phyloP scores from a whole-genome alignment of 257 asterid genomes.

The Euphrasia confusa region DNA sequence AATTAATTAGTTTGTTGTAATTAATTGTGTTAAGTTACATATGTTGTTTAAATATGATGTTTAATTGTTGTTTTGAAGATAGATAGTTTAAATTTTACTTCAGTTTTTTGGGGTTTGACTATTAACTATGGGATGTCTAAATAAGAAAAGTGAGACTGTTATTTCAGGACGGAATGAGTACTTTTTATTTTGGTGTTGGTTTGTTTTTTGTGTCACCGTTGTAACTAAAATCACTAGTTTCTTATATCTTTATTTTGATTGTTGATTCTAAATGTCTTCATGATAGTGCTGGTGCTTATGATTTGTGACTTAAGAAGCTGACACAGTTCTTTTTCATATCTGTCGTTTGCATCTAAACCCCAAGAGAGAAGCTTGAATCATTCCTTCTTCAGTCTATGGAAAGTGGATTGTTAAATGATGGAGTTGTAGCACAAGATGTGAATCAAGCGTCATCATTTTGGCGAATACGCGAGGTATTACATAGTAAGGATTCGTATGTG shows the following conservation, averaged over 20 bases:
- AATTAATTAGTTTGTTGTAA: too few species aligned
- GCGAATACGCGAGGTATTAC: conserved; percentile 86
- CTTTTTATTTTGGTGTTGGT: background rate
- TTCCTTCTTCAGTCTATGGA: conserved; percentile 78
- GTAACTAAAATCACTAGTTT: conserved; percentile 16
- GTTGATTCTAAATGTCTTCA: conserved; percentile 1
- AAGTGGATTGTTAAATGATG: conserved; percentile 79
- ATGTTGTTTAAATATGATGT: too few species aligned
- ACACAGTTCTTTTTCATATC: conserved; percentile 17
- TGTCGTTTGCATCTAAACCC: conserved; percentile 21
- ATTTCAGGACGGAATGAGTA: background rate
- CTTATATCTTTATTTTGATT: conserved; percentile 10
- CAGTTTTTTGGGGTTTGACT: too few species aligned
- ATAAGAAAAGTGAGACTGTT: too few species aligned
- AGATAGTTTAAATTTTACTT: too few species aligned
- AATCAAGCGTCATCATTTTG: conserved; percentile 94
- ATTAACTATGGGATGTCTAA: too few species aligned
- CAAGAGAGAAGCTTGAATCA: conserved; percentile 91
- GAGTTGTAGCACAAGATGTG: conserved; percentile 93
- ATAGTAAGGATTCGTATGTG: conserved; percentile 18
- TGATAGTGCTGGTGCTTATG: background rate
- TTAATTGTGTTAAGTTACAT: too few species aligned
- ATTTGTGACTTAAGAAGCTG: background rate
- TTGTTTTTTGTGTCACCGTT: conserved; percentile 6
- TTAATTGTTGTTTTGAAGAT: too few species aligned